phyloP scores from a whole-genome alignment of 179 eudicot genomes.

The Silene vulgaris region DNA sequence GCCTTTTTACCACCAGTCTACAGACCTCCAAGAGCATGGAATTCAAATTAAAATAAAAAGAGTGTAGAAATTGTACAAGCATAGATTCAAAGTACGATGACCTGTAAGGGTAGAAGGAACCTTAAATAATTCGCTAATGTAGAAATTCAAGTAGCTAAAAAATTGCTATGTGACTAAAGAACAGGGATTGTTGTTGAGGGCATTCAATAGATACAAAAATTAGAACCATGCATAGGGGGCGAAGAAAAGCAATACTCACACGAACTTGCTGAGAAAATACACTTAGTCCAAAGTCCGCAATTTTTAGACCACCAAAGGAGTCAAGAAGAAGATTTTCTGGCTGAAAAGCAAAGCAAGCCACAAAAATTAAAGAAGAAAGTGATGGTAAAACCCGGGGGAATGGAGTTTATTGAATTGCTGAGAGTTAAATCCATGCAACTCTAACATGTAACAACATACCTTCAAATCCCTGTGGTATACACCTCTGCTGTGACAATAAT shows the following conservation, averaged over 20 bases:
- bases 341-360: conserved; percentile 29
- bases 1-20: neutral
- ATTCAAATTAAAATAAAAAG: neutral
- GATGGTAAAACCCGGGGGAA: neutral
- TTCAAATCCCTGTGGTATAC: conserved; percentile 77
- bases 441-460: conserved; percentile 33
- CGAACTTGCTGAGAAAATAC: conserved; percentile 70
- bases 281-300: conserved; percentile 87
- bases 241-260: conserved; percentile 34
- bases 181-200: neutral
- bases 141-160: neutral
- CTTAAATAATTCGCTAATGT: neutral
- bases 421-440: neutral
- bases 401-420: neutral
- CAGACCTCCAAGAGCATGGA: neutral
- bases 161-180: neutral
- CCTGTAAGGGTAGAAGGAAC: neutral
- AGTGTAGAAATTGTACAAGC: neutral
- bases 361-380: neutral
- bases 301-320: conserved; percentile 60
- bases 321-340: conserved; percentile 83
- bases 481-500: conserved; percentile 90
- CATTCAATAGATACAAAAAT: neutral
- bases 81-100: neutral
- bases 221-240: neutral